phyloP scores from a whole-genome alignment of 139 green algal species.

The Coelastrella sp. region DNA sequence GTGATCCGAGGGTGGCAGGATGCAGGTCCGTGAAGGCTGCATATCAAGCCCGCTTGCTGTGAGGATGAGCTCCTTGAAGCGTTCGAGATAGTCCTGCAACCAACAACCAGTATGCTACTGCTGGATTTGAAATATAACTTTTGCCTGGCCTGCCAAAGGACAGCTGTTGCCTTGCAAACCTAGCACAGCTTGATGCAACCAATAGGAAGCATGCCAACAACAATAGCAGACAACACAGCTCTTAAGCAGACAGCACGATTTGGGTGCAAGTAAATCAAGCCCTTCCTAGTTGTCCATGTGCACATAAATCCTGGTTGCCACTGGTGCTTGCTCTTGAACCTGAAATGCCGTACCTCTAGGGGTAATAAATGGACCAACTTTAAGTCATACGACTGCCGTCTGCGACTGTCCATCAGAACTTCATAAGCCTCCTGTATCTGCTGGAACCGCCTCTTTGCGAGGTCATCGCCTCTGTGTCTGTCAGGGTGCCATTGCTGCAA shows the following conservation, averaged over 20 bases:
- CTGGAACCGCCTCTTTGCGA: constrained; percentile 44
- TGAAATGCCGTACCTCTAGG: constrained; percentile 24
- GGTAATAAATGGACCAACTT: constrained; percentile 34
- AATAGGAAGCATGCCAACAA: no score
- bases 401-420: constrained; percentile 35
- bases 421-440: constrained; percentile 49
- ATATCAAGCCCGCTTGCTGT: constrained; percentile 45
- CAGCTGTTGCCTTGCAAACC: no score
- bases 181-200: no score
- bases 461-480: constrained; percentile 32
- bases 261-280: neutral
- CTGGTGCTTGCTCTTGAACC: neutral
- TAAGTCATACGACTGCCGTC: constrained; percentile 40
- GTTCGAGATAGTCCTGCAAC: constrained; percentile 40
- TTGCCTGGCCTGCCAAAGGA: no score
- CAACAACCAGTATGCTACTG: no score
- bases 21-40: constrained; percentile 14
- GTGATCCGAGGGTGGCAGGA: neutral
- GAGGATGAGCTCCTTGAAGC: constrained; percentile 46
- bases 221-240: neutral
- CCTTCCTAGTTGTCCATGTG: no score
- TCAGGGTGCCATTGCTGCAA: constrained; percentile 49
- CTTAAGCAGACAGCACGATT: neutral
- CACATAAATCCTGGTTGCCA: no score
- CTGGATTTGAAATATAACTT: no score